These are phyloP conservation scores for Globisporangium paddicum DNA, from an alignment of 352 stramenopile species.

Conservation along the genomic window DNA sequence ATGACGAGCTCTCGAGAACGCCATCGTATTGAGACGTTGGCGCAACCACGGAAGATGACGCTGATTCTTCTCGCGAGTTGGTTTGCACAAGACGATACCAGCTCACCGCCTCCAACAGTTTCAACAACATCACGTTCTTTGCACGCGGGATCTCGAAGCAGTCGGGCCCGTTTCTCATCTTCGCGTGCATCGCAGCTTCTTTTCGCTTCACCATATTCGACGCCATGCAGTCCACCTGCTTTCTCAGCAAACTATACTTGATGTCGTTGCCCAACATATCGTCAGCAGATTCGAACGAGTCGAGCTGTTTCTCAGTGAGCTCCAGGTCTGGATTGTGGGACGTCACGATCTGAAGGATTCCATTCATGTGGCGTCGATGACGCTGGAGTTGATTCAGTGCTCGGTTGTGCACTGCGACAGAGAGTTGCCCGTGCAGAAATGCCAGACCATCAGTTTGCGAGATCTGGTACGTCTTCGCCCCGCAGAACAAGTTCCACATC, in stretches of 20 bases:
- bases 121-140: constrained; percentile 63
- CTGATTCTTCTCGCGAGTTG: constrained; percentile 64
- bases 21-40: constrained; percentile 7
- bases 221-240: constrained; percentile 51
- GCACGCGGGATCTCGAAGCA: constrained; percentile 56
- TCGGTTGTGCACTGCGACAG: constrained; percentile 53
- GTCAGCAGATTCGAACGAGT: constrained; percentile 69
- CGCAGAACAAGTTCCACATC: constrained; percentile 70
- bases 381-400: constrained; percentile 77
- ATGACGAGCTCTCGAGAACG: constrained; percentile 7
- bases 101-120: constrained; percentile 76
- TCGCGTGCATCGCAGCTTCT: constrained; percentile 42
- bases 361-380: constrained; percentile 66
- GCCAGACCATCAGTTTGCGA: constrained; percentile 49
- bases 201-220: constrained; percentile 39
- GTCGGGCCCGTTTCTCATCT: constrained; percentile 54
- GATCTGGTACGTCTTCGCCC: constrained; percentile 22
- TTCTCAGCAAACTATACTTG: constrained; percentile 60
- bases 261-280: constrained; percentile 73
- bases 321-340: constrained; percentile 75
- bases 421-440: constrained; percentile 51
- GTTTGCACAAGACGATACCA: constrained; percentile 83
- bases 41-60: constrained; percentile 40
- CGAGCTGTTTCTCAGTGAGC: constrained; percentile 76
- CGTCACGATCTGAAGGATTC: constrained; percentile 78